A percentile compares a stretch with the other conserved stretches of the same genome.
These are phyloP conservation scores for Septoria linicola DNA, from an alignment of 2,329 filamentous ascomycete genomes.

Conservation along the genomic window DNA sequence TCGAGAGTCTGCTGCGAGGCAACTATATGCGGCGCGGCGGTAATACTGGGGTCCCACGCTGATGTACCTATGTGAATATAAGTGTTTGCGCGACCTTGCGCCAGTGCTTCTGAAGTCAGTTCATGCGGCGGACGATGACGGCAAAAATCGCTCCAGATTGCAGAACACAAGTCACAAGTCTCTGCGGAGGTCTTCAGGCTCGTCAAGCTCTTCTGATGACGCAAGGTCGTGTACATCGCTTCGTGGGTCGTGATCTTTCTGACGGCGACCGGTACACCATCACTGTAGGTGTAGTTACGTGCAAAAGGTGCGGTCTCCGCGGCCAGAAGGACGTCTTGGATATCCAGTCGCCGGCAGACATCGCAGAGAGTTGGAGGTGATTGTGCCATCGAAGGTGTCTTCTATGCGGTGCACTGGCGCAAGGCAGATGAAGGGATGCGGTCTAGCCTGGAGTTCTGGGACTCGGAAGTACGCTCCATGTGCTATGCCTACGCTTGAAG, in stretches of 20 bases:
- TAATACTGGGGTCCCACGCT: slow-evolving; percentile 4
- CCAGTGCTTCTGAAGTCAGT: slow-evolving; percentile 2
- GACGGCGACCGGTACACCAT: no score
- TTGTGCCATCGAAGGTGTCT: no score
- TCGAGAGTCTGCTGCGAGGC: slow-evolving; percentile 4
- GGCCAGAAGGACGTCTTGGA: no score
- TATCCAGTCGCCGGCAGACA: no score
- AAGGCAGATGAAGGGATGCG: no score
- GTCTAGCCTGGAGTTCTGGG: no score
- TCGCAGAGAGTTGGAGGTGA: no score
- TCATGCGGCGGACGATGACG: background rate
- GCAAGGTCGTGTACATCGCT: slow-evolving; percentile 2
- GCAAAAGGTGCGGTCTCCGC: no score
- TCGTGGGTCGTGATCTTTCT: background rate
- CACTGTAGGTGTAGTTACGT: no score
- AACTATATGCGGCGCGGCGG: background rate
- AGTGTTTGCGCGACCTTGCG: background rate
- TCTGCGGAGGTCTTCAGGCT: background rate
- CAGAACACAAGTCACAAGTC: slow-evolving; percentile 4
- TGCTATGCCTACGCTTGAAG: no score
- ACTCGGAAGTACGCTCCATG: no score
- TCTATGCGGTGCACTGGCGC: no score
- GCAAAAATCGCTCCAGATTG: slow-evolving; percentile 10
- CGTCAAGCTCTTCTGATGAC: slow-evolving; percentile 5
- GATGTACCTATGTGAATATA: slow-evolving; percentile 10